phyloP scores from a whole-genome alignment of 768 basidiomycete genomes.

The Russula griseocarnosa region DNA sequence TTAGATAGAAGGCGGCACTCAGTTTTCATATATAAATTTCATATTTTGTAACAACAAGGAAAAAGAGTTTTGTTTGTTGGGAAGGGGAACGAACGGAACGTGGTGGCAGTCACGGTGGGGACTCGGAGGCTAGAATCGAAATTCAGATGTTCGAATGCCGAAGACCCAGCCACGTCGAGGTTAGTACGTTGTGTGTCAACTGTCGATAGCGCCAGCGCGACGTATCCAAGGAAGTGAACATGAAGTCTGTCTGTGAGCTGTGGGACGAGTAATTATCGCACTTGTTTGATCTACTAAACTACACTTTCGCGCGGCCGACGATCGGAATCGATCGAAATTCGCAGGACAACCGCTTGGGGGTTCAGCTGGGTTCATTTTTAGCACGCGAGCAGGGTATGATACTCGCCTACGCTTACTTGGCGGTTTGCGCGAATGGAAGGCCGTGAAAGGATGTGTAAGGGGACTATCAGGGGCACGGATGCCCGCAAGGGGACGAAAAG shows the following conservation, averaged over 20 bases:
- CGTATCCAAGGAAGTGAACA: slow-evolving; percentile 1
- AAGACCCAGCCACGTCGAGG: slow-evolving; percentile 2
- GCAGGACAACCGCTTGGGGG: background rate
- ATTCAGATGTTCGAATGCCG: background rate
- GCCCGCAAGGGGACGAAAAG: background rate
- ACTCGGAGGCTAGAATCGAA: background rate
- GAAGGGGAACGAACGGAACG: background rate
- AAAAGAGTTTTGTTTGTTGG: background rate
- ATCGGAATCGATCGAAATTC: slow-evolving; percentile 20
- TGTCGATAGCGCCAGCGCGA: slow-evolving; percentile 7
- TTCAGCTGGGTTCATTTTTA: background rate
- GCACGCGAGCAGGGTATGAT: background rate
- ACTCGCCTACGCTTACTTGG: background rate
- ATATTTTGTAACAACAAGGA: background rate
- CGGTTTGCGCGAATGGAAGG: background rate
- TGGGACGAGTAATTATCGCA: slow-evolving; percentile 12
- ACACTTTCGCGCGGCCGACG: slow-evolving; percentile 14
- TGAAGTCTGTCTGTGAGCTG: slow-evolving; percentile 2
- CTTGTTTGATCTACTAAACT: slow-evolving; percentile 16
- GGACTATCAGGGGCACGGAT: slow-evolving; percentile 1
- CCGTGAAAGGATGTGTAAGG: background rate
- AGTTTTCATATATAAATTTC: background rate
- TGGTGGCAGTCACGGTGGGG: background rate
- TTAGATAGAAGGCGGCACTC: background rate
- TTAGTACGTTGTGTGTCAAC: slow-evolving; percentile 17